Conservation (phyloP, 2,329 filamentous ascomycete species). For the Ceratocystis ficicola region DNA sequence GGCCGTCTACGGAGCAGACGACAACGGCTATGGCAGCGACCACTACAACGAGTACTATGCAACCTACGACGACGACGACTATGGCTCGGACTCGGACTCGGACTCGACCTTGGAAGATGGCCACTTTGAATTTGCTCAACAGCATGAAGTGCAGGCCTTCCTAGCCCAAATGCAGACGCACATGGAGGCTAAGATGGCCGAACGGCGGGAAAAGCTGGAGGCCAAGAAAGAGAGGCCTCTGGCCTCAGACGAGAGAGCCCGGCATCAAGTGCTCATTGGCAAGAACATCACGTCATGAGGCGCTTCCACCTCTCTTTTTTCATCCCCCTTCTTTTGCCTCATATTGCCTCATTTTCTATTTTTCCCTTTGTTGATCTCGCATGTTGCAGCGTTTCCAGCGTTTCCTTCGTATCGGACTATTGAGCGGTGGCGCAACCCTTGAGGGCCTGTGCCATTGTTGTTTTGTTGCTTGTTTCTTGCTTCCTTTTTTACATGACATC, state of each 20-base stretch:
- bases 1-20: not conserved
- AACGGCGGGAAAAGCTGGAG: slow-evolving; percentile 21
- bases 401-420: not conserved
- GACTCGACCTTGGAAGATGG: not conserved
- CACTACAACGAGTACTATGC: not conserved
- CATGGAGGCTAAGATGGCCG: slow-evolving; percentile 15
- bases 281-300: not conserved
- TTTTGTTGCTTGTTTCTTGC: slow-evolving; percentile 7
- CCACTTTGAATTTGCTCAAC: slow-evolving; percentile 20
- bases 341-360: not conserved
- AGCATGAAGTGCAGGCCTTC: slow-evolving; percentile 19
- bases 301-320: not conserved
- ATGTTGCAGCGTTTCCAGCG: not conserved
- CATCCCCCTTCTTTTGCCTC: not conserved
- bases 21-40: not conserved
- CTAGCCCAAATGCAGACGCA: slow-evolving; percentile 19
- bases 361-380: not conserved
- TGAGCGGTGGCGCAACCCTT: not conserved
- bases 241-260: not conserved
- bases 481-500: not conserved
- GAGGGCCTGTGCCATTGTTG: not conserved
- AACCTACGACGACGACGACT: not conserved
- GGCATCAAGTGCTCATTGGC: not conserved
- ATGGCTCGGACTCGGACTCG: not conserved
- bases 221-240: not conserved